Conservation (phyloP, 108 stramenopile genomes). For the Aurantiochytrium sp. region DNA sequence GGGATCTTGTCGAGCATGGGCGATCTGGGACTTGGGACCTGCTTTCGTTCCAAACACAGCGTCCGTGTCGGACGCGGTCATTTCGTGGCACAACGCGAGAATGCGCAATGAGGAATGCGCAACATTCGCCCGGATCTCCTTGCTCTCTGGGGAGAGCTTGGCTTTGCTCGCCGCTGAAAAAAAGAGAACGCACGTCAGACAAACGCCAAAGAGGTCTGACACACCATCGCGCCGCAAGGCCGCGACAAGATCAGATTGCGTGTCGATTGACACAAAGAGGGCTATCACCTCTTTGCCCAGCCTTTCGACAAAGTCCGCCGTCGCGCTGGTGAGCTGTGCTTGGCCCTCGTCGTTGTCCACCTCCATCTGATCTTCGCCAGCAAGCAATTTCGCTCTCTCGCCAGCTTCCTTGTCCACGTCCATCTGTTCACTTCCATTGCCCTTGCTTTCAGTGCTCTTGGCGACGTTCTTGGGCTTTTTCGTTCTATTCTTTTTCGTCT, state of each 20-base stretch:
- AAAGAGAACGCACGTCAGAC: not conserved
- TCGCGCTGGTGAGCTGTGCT: too few relatives aligned
- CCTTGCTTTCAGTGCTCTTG: too few relatives aligned
- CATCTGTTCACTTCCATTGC: too few relatives aligned
- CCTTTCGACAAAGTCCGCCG: not conserved
- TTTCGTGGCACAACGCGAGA: not conserved
- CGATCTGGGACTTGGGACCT: not conserved
- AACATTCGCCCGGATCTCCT: not conserved
- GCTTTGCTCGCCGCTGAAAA: not conserved
- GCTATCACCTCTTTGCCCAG: not conserved
- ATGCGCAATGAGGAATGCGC: not conserved
- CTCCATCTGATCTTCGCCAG: not conserved
- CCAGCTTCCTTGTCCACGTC: not conserved
- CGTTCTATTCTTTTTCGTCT: too few relatives aligned
- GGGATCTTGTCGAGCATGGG: not conserved
- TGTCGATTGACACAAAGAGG: not conserved
- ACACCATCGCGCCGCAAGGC: not conserved
- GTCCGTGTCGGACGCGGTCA: not conserved
- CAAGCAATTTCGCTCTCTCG: not conserved
- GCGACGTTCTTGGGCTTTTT: too few relatives aligned
- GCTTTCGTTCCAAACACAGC: not conserved
- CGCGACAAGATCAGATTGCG: not conserved
- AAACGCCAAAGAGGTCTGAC: not conserved
- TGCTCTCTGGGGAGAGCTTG: not conserved
- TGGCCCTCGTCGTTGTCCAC: not conserved